These are phyloP conservation scores for Schizophyllum amplum DNA, from an alignment of 1,284 basidiomycete genomes.

Conservation along the genomic window DNA sequence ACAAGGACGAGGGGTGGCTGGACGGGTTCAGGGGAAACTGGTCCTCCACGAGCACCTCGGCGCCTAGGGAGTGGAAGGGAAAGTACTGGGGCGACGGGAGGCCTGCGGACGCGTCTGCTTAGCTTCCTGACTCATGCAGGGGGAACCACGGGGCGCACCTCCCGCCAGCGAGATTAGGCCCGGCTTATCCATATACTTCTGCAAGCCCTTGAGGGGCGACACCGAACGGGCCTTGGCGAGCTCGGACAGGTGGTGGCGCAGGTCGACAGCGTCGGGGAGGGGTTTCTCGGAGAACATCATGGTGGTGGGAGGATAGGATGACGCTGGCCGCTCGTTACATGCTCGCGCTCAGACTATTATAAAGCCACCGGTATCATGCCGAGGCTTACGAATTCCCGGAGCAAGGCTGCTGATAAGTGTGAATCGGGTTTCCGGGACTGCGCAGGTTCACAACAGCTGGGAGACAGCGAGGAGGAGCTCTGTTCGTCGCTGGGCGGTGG, in stretches of 20 bases:
- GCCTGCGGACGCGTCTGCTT: conserved; percentile 26
- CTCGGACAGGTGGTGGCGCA: conserved; percentile 33
- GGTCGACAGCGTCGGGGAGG: conserved; percentile 33
- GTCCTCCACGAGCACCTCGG: conserved; percentile 29
- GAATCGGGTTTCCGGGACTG: not conserved
- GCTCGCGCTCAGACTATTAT: not conserved
- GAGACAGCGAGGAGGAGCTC: no score
- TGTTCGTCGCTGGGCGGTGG: not conserved
- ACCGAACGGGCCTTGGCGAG: conserved; percentile 41
- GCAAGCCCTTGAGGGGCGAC: conserved; percentile 60
- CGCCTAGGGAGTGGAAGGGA: conserved; percentile 51
- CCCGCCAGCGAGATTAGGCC: conserved; percentile 51
- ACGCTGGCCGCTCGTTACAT: not conserved
- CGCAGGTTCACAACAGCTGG: not conserved
- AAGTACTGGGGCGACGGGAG: conserved; percentile 56
- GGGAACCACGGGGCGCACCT: conserved; percentile 28
- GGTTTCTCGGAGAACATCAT: not conserved
- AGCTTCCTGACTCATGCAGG: not conserved
- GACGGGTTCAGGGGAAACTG: conserved; percentile 24
- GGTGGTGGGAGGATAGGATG: not conserved
- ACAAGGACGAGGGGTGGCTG: conserved; percentile 29
- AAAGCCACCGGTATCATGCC: not conserved
- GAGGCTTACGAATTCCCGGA: not conserved
- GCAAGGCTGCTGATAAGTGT: not conserved
- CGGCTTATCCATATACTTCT: conserved; percentile 44